phyloP scores from a whole-genome alignment of 768 basidiomycete species.

The Candolleomyces efflorescens region DNA sequence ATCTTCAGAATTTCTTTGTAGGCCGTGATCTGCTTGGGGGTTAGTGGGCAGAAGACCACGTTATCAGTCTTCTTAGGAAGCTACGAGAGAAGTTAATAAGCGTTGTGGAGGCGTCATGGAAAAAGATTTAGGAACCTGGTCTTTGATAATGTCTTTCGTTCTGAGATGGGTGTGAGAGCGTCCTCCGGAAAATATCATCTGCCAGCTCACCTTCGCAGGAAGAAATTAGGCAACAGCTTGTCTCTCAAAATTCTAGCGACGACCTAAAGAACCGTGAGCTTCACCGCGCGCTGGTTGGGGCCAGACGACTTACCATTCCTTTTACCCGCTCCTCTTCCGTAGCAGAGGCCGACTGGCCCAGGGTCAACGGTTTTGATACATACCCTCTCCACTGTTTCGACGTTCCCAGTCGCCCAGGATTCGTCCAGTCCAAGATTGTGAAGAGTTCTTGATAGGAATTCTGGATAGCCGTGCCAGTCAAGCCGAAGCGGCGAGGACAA shows the following conservation, averaged over 20 bases:
- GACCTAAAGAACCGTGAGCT: constrained; percentile 26
- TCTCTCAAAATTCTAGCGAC: constrained; percentile 62
- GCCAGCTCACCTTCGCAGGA: constrained; percentile 62
- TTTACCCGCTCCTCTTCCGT: constrained; percentile 57
- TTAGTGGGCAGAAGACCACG: constrained; percentile 92
- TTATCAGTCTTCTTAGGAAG: constrained; percentile 86
- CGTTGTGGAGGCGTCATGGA: background rate
- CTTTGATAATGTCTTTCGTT: constrained; percentile 72
- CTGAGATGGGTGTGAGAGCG: constrained; percentile 27
- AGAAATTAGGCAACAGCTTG: constrained; percentile 75
- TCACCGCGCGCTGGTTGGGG: background rate
- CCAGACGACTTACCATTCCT: constrained; percentile 37
- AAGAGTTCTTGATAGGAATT: constrained; percentile 90
- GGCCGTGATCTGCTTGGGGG: constrained; percentile 59
- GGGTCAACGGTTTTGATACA: constrained; percentile 61
- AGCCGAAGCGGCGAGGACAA: constrained; percentile 70
- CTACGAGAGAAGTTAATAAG: constrained; percentile 29
- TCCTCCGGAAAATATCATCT: background rate
- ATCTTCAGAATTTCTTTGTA: constrained; percentile 71
- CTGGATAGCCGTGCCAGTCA: constrained; percentile 80
- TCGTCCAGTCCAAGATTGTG: constrained; percentile 92
- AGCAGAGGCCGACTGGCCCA: constrained; percentile 64
- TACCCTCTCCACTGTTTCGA: constrained; percentile 71
- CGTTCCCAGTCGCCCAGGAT: constrained; percentile 73
- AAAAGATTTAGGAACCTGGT: constrained; percentile 41